phyloP scores from a whole-genome alignment of 176 grass and related monocot genomes.

The Ampelocalamus luodianensis region DNA sequence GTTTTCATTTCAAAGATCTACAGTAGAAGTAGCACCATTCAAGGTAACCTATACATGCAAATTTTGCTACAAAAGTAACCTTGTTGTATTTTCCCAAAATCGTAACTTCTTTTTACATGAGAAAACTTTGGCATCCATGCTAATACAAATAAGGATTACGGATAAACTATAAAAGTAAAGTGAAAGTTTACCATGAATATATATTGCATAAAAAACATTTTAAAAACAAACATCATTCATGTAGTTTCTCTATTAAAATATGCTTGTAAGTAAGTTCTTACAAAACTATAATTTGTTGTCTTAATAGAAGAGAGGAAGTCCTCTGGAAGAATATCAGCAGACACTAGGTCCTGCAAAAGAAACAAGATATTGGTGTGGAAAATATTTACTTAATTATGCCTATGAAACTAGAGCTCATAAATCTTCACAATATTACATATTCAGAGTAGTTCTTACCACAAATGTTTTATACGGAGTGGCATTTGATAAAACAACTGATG shows the following conservation, averaged over 20 bases:
- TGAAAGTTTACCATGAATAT: conserved; percentile 22
- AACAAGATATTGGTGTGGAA: conserved; percentile 26
- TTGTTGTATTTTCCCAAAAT: neutral
- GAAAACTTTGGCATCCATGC: neutral
- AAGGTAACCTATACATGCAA: neutral
- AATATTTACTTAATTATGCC: conserved; percentile 27
- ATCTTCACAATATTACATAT: conserved; percentile 36
- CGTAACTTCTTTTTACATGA: neutral
- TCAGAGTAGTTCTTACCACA: conserved; percentile 66
- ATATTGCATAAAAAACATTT: conserved; percentile 11
- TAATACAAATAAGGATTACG: neutral
- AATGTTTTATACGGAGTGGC: conserved; percentile 94
- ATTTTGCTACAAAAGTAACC: neutral
- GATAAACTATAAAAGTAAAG: neutral
- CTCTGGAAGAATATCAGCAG: conserved; percentile 67
- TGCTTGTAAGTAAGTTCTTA: conserved; percentile 49
- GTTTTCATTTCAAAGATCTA: neutral
- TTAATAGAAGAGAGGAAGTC: conserved; percentile 76
- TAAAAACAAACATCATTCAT: conserved; percentile 15
- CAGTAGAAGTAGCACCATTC: neutral
- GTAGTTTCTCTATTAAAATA: conserved; percentile 17
- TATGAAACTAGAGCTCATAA: conserved; percentile 29
- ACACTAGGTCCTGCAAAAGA: conserved; percentile 74
- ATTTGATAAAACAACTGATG: conserved; percentile 88
- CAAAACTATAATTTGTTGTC: conserved; percentile 94